Evolutionary conservation across 2,329 filamentous ascomycete species (phyloP).

Genomic region (Neobulgaria alba): DNA sequence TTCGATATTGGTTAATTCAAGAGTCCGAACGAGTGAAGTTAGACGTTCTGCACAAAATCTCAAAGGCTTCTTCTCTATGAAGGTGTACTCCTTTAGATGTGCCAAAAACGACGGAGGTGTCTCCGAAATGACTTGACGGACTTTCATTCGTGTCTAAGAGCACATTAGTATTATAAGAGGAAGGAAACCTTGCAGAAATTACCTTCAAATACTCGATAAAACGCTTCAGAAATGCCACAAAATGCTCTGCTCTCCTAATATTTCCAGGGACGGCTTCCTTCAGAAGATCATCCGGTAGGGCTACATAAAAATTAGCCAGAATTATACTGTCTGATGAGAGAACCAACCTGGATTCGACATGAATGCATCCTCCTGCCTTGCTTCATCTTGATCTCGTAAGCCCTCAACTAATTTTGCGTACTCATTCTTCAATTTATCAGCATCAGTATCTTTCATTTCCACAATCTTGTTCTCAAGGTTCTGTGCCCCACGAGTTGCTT

Average conservation of each 20-base stretch:
- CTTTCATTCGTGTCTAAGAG: slow-evolving; percentile 86
- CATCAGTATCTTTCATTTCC: slow-evolving; percentile 93
- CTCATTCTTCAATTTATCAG: slow-evolving; percentile 87
- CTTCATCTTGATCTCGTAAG: slow-evolving; percentile 77
- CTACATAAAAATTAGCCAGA: slow-evolving; percentile 32
- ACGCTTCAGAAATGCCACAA: slow-evolving; percentile 85
- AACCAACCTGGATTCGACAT: slow-evolving; percentile 72
- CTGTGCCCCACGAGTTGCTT: slow-evolving; percentile 80
- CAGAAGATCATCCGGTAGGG: slow-evolving; percentile 83
- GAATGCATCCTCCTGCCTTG: slow-evolving; percentile 86
- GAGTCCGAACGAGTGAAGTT: slow-evolving; percentile 85
- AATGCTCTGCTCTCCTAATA: slow-evolving; percentile 91
- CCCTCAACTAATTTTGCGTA: slow-evolving; percentile 94
- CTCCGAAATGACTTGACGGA: slow-evolving; percentile 93
- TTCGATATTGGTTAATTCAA: slow-evolving; percentile 95
- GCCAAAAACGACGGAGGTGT: slow-evolving; percentile 89
- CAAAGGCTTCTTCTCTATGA: slow-evolving; percentile 93
- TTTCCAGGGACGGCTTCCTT: slow-evolving; percentile 96
- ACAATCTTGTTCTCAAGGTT: slow-evolving; percentile 86
- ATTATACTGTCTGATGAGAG: background rate
- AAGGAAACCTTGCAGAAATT: slow-evolving; percentile 2
- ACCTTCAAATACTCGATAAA: slow-evolving; percentile 95
- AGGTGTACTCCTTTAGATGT: slow-evolving; percentile 90
- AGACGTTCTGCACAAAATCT: slow-evolving; percentile 91
- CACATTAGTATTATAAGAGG: background rate